These are phyloP conservation scores for Leishmania amazonensis DNA, from an alignment of 208 protist genomes.

Conservation along the genomic window DNA sequence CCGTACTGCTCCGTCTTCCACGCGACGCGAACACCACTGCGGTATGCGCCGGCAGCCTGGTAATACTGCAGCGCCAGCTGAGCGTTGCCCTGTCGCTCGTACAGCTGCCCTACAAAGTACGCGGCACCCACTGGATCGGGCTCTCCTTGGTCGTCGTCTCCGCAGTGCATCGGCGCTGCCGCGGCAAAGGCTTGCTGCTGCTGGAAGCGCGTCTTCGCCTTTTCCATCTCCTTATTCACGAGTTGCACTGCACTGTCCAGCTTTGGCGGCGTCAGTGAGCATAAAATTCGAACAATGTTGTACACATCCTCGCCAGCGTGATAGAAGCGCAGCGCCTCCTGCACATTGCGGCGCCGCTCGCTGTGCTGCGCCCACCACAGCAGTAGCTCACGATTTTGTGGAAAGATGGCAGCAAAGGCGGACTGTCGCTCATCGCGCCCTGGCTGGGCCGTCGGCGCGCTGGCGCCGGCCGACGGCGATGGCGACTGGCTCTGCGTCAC, in stretches of 20 bases:
- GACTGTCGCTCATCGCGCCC: constrained; percentile 20
- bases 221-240: constrained; percentile 73
- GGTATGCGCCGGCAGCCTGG: constrained; percentile 80
- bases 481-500: constrained; percentile 29
- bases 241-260: constrained; percentile 88
- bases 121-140: constrained; percentile 83
- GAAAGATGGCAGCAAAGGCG: constrained; percentile 69
- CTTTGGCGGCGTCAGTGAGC: constrained; percentile 63
- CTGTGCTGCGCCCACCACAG: constrained; percentile 94
- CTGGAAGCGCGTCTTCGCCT: constrained; percentile 47
- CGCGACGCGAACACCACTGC: constrained; percentile 90
- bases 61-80: constrained; percentile 92
- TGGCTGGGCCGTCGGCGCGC: neutral
- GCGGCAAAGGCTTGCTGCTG: constrained; percentile 54
- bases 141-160: constrained; percentile 28
- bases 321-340: constrained; percentile 94
- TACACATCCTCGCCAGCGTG: constrained; percentile 85
- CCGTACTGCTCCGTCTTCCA: constrained; percentile 66
- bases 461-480: constrained; percentile 11
- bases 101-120: constrained; percentile 93
- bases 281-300: constrained; percentile 93
- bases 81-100: constrained; percentile 75
- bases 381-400: constrained; percentile 77
- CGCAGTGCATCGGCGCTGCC: constrained; percentile 10
- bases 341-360: constrained; percentile 85